Base-by-base conservation (phyloP, 306 rosid species). In the Casuarina cunninghamiana region DNA sequence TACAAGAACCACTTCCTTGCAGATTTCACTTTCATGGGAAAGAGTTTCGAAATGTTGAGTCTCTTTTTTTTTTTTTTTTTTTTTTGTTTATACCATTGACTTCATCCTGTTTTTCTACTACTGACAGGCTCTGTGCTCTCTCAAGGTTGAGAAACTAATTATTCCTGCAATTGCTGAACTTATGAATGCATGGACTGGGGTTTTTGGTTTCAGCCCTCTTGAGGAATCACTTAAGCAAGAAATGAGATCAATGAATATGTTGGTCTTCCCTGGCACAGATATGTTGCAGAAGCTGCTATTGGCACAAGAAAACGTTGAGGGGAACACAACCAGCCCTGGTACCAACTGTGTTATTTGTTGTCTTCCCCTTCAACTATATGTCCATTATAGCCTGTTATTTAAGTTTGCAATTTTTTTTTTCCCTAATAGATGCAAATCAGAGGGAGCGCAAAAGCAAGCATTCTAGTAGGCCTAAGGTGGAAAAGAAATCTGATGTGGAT, bases 251-350 rank as follows among this genome's bases (percentile, higher is more conserved):
- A 80, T 94, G 89, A 94, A 94, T 84, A 91, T 94, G 93, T 74
- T 95, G 82, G 96, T 91, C 74, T 95, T 95, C 91, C 99, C 97
- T 66, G 99, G 99, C 63, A 93, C 91, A 81, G 96, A 91, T 88
- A 89, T 96, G 99, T 86, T 93, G 79, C 94, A 93, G 87, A 96
- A 96, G 91, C 72, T 87, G 81, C 76, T 95, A 21, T 79, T 73
- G 73, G 85, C 78, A 65, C 87, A 84, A 85, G 90, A 76, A 69
- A 82, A 76, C 71, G 72, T 73, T 35, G 90, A 88, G 67, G 88
- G 86, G 39, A 83, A 86, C 70, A n/a, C 80, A 77, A 65, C 78
- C 46, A 55, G 74, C 48, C 35, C 83, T 80, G 87, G 91, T 88
- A 76, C 66, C 62, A 70, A 5, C 53, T 43, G 43, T 62, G 58